Base-by-base conservation (phyloP, 1,139 yeast genomes). In the Zygoascus meyerae region DNA sequence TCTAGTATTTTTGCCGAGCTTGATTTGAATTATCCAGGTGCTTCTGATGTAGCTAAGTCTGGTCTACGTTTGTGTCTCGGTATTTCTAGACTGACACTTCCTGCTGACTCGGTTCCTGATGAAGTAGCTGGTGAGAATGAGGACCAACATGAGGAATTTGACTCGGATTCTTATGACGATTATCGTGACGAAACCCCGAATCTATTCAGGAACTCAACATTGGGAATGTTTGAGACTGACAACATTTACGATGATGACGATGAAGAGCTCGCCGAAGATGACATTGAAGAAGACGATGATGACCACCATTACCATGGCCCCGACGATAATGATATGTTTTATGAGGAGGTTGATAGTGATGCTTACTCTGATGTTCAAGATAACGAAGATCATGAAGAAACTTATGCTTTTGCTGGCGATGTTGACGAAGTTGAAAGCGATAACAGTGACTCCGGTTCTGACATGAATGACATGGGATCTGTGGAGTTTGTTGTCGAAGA, bases 191-290 rank as follows among this genome's bases (percentile, higher is more conserved):
- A 86, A 47, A 78, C 89, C 0, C 90, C 95, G 16, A 95, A 89
- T 61, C 71, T 90, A 59, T 82, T 89, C 65, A 73, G 83, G 45
- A 87, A 90, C 61, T 89, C 97, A 0, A 86, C 97, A 0, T 72
- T 90, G 45, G 97, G 97, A 1, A 89, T 90, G 95, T 90, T 85
- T 61, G 97, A 90, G 57, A 81, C 86, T 44, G 83, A 74, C 35
- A 87, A 82, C 52, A 81, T 83, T 46, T 90, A 83, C 41, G 78
- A 70, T 17, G 78, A 72, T 11, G 71, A 64, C 15, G 73, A 64
- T 44, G 74, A 72, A 36, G 77, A 70, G 6, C 72, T 62, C 32
- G 72, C 65, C 15, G 64, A 57, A 16, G 60, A 59, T 39, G 64
- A 57, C 18, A 58, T 54, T 33, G 61, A 55, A 17, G 60, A 56